Percentiles rank a stretch among this genome's conserved stretches.
These are phyloP conservation scores for Nepenthes gracilis DNA, from an alignment of 148 eudicot species.

Conservation along the genomic window DNA sequence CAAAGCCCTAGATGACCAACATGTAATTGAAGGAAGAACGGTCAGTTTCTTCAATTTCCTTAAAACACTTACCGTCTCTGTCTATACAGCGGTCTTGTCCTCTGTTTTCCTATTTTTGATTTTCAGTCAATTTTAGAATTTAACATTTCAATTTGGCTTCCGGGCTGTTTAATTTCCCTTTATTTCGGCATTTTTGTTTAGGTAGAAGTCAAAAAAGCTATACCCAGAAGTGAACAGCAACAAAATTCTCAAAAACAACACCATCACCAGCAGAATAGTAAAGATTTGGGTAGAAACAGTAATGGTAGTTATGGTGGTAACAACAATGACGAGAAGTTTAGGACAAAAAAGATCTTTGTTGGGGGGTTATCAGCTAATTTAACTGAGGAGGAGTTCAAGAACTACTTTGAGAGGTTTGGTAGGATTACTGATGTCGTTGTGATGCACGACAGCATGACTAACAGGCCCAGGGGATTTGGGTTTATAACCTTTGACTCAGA, in stretches of 20 bases:
- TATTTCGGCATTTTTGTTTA: constrained; percentile 15
- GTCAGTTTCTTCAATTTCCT: constrained; percentile 18
- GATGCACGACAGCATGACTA: constrained; percentile 67
- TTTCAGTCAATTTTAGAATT: neutral
- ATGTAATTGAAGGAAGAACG: constrained; percentile 45
- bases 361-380: constrained; percentile 75
- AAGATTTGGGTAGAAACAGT: constrained; percentile 18
- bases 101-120: neutral
- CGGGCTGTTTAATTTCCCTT: no score
- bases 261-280: constrained; percentile 17
- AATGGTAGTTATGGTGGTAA: constrained; percentile 19
- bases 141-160: neutral
- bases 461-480: constrained; percentile 86
- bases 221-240: constrained; percentile 54
- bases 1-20: constrained; percentile 42
- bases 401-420: constrained; percentile 74
- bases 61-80: neutral
- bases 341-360: constrained; percentile 78
- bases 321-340: constrained; percentile 17
- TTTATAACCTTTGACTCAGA: constrained; percentile 83
- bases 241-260: constrained; percentile 10
- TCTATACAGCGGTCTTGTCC: neutral
- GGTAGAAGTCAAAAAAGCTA: constrained; percentile 82
- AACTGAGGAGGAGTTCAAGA: constrained; percentile 63
- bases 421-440: constrained; percentile 74